A percentile compares a stretch with the other conserved stretches of the same genome.
These are phyloP conservation scores for Nigrograna mackinnonii DNA, from an alignment of 2,329 filamentous ascomycete genomes.

Conservation along the genomic window DNA sequence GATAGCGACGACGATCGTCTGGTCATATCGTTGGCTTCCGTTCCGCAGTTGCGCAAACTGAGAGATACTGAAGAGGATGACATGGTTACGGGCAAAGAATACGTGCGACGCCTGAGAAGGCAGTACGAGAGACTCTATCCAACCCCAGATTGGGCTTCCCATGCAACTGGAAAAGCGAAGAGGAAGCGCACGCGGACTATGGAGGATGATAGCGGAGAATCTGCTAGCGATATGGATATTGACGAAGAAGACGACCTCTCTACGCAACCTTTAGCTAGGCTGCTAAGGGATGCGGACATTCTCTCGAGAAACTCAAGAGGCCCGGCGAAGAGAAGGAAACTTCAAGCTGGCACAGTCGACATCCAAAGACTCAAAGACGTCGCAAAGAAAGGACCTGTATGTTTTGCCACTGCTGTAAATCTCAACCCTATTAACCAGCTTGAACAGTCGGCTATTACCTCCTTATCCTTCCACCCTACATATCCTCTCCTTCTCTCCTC, in stretches of 20 bases:
- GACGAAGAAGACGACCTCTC: slow-evolving; percentile 55
- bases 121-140: slow-evolving; percentile 72
- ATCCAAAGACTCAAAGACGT: slow-evolving; percentile 91
- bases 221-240: slow-evolving; percentile 60
- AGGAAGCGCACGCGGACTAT: slow-evolving; percentile 53
- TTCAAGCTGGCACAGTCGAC: slow-evolving; percentile 85
- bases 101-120: slow-evolving; percentile 75
- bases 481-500: slow-evolving; percentile 89
- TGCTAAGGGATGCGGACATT: slow-evolving; percentile 75
- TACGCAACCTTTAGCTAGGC: slow-evolving; percentile 74
- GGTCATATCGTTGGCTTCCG: slow-evolving; percentile 77
- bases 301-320: slow-evolving; percentile 60
- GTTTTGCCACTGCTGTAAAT: slow-evolving; percentile 17
- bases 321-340: slow-evolving; percentile 65
- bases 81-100: slow-evolving; percentile 82
- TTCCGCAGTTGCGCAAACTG: slow-evolving; percentile 79
- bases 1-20: slow-evolving; percentile 95
- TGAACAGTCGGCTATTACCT: slow-evolving; percentile 70
- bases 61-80: slow-evolving; percentile 82
- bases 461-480: slow-evolving; percentile 85
- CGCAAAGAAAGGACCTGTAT: slow-evolving; percentile 70
- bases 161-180: slow-evolving; percentile 45
- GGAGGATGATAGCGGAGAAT: slow-evolving; percentile 49
- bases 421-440: slow-evolving; percentile 3
- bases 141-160: slow-evolving; percentile 63